Evolutionary conservation across 768 basidiomycete genomes (phyloP), one percentile per base, ranked within the genome.

Genomic region (Tricholoma sp.): DNA sequence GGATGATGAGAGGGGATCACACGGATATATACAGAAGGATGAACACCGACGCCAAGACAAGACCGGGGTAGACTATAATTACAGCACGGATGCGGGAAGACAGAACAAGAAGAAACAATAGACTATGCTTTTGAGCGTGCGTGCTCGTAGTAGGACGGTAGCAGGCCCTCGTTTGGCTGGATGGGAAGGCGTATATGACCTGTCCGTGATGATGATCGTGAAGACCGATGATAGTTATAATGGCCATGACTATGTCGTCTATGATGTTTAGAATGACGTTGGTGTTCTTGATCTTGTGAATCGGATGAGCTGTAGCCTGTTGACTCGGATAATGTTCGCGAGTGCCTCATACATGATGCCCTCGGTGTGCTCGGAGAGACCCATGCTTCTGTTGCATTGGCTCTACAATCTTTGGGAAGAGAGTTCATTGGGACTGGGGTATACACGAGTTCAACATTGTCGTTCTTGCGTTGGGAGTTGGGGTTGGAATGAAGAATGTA

Each of bases 381-480:
- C 89, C 88, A 89, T 9, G 84, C 87, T 62, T 88, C 87, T 52
- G 75, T 81, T n/a, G 81, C 81, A 17, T 72, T 76, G 29, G 79
- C 77, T 17, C 81, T 74, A 42, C 85, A 61, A 34, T 77, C 74
- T 17, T 74, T 68, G 8, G 88, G 78, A 9, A 89, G 70, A 11
- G 80, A 75, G 57, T 70, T 75, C 39, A 86, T 66, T 0, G 85
- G 80, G 1, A 91, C 78, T 11, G 87, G 86, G n/a, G 86, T 84
- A 64, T 89, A 91, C n/a, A 91, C 79, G 31, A 84, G 59, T 57
- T 75, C 69, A 45, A 65, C 61, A 50, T 65, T 68, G 39, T 61
- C 64, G 13, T 59, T 61, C 29, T 50, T 44, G 32, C 50, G 51
- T 17, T 59, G 44, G 28, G 57, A 55, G 20, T 57, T 60, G 47